Evolutionary conservation across 2,329 filamentous ascomycete species (phyloP).

Genomic region (Helicocarpus griseus): DNA sequence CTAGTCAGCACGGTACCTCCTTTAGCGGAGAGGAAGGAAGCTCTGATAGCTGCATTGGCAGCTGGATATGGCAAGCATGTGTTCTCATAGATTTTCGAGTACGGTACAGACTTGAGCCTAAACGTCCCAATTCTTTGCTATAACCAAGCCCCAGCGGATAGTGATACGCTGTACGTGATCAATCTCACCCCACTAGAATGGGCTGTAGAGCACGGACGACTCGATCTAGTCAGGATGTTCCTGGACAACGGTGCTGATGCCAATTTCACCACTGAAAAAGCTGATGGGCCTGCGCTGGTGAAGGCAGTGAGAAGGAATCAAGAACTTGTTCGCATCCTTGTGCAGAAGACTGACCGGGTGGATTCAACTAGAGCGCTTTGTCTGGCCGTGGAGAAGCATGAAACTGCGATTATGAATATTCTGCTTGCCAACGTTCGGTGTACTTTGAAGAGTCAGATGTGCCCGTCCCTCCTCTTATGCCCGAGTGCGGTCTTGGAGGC

Average conservation of each 20-base stretch:
- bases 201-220: slow-evolving; percentile 10
- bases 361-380: slow-evolving; percentile 11
- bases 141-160: neutral
- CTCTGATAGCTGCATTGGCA: slow-evolving; percentile 8
- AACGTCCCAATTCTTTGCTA: slow-evolving; percentile 1
- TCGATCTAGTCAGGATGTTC: slow-evolving; percentile 11
- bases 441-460: slow-evolving; percentile 16
- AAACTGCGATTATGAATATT: slow-evolving; percentile 12
- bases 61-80: slow-evolving; percentile 9
- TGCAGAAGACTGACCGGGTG: slow-evolving; percentile 10
- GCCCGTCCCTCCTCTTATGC: slow-evolving; percentile 7
- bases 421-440: slow-evolving; percentile 12
- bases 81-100: slow-evolving; percentile 10
- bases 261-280: slow-evolving; percentile 6
- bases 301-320: slow-evolving; percentile 12
- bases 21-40: slow-evolving; percentile 3
- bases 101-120: slow-evolving; percentile 8
- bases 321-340: slow-evolving; percentile 11
- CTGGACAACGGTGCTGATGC: slow-evolving; percentile 11
- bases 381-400: slow-evolving; percentile 11
- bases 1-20: neutral
- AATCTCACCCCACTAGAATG: slow-evolving; percentile 10
- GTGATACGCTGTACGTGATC: slow-evolving; percentile 1
- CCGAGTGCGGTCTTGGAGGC: slow-evolving; percentile 3
- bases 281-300: slow-evolving; percentile 8